Evolutionary conservation across 2,329 filamentous ascomycete genomes (phyloP), one percentile per base, ranked within the genome.

Genomic region (Pochonia chlamydosporia): DNA sequence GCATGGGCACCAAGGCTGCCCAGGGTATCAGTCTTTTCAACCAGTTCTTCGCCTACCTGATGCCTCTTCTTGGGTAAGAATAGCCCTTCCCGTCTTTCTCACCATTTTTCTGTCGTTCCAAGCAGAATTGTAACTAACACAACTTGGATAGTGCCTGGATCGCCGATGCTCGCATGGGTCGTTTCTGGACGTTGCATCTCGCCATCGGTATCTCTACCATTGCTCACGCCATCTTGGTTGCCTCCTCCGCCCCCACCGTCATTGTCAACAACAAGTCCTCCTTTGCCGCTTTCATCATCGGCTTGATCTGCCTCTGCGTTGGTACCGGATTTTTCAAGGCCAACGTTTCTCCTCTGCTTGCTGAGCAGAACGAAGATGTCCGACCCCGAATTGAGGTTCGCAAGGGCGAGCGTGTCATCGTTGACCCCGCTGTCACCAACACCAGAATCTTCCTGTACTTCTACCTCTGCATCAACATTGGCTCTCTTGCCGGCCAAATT

Each of bases 311-410:
- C 21, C 70, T 77, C 33, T 73, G 73, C 54, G 64, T 88, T 25
- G 87, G 87, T 37, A 88, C 85, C 1, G 87, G 87, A 52, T 85
- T 87, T 58, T 89, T 91, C 78, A 92, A 91, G 72, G 79, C 84
- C 53, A 91, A 91, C 59, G 85, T 91, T 37, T 82, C 83, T 0
- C 82, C 84, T 1, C 69, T 88, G 16, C 78, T 89, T 47, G 84
- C 84, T 18, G 85, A 89, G 58, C 84, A 89, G 64, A 84, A 84
- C 62, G 73, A 71, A 28, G 76, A 81, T 48, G 74, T 71, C 4
- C 76, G 72, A 50, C 75, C 81, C 53, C 75, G 73, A 43, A 73
- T 87, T 46, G 71, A 78, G 54, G 75, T 72, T 3, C 67, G 71
- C 35, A 66, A 68, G 14, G 85, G 85, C 46, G 76, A 86, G 65